phyloP scores from a whole-genome alignment of 116 monocot genomes.

The Papilionanthe hybrid region DNA sequence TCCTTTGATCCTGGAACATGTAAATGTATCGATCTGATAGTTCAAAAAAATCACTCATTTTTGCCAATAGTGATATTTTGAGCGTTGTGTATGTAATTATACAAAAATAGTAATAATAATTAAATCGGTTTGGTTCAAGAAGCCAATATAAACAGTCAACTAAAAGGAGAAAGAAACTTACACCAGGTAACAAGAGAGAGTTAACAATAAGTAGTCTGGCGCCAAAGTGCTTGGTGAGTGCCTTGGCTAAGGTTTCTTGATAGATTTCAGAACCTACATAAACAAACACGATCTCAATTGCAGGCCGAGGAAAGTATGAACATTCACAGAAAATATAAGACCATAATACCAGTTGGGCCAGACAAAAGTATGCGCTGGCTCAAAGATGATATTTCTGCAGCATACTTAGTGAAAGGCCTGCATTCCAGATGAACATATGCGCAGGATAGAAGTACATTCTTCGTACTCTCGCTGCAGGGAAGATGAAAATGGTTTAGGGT shows the following conservation, averaged over 20 bases:
- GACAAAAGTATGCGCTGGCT: conserved; percentile 73
- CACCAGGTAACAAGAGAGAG: conserved; percentile 73
- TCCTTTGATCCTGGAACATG: too few species aligned
- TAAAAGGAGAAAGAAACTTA: conserved; percentile 46
- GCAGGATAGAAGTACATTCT: conserved; percentile 66
- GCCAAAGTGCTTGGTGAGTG: conserved; percentile 79
- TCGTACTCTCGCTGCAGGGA: conserved; percentile 76
- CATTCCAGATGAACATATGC: conserved; percentile 83
- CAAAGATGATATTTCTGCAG: conserved; percentile 67
- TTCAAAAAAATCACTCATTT: too few species aligned
- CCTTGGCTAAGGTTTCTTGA: conserved; percentile 83
- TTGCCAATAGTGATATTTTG: too few species aligned
- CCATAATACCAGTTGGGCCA: conserved; percentile 71
- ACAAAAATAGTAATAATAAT: neutral
- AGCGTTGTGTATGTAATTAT: too few species aligned
- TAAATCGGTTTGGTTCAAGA: neutral
- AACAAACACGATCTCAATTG: neutral
- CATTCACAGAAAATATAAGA: neutral
- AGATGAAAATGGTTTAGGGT: neutral
- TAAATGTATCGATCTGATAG: too few species aligned
- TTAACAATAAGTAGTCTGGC: conserved; percentile 79
- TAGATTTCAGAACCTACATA: conserved; percentile 89
- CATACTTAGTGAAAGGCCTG: conserved; percentile 62
- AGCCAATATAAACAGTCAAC: neutral
- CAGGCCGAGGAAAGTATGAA: neutral